Percentiles rank a stretch among this genome's conserved stretches.
Evolutionary conservation across 2,329 filamentous ascomycete genomes (phyloP).

Genomic region (Hymenoscyphus albidus): DNA sequence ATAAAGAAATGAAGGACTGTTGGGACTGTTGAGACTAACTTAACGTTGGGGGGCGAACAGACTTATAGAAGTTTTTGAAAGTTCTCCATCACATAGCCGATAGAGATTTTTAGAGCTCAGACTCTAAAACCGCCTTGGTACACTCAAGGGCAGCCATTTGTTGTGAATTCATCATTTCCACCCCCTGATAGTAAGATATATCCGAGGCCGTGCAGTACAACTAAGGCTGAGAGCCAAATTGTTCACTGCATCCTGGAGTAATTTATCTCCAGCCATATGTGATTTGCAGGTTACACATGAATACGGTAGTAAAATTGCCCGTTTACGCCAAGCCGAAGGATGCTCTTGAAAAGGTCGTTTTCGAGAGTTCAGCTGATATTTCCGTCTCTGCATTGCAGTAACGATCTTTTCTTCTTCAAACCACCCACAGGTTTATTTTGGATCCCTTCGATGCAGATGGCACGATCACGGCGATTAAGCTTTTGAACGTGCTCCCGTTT

Average conservation of each 20-base stretch:
- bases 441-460: background rate
- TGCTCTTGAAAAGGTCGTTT: background rate
- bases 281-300: background rate
- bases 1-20: no score
- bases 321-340: constrained; percentile 8
- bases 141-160: background rate
- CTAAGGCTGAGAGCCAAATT: background rate
- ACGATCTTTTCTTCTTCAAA: background rate
- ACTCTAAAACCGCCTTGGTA: background rate
- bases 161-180: background rate
- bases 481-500: background rate
- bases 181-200: background rate
- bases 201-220: background rate
- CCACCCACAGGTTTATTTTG: background rate
- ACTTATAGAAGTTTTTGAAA: background rate
- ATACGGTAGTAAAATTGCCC: constrained; percentile 3
- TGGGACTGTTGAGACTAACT: background rate
- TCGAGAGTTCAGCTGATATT: background rate
- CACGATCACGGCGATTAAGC: background rate
- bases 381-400: background rate
- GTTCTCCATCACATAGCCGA: background rate
- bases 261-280: background rate
- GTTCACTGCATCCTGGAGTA: background rate
- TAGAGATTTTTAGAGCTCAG: background rate
- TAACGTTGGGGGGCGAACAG: background rate